Percentiles rank a stretch among this genome's conserved stretches.
phyloP scores from a whole-genome alignment of 345 rosid genomes.

The Moricandia moricandioides region DNA sequence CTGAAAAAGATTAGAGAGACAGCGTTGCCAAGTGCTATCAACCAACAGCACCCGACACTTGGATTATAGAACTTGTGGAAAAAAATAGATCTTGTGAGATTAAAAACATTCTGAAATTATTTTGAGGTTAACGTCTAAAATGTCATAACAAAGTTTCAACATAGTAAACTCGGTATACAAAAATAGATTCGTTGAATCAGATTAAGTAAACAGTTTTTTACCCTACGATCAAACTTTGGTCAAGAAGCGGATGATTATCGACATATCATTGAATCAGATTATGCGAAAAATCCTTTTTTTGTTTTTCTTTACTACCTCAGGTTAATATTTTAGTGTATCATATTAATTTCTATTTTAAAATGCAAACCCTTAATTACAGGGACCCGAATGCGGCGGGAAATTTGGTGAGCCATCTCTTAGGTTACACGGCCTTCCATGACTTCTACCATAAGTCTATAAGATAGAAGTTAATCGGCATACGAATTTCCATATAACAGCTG shows the following conservation, averaged over 20 bases:
- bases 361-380: constrained; percentile 25
- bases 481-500: background rate
- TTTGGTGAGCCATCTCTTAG: background rate
- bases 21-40: no score
- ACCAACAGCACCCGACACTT: no score
- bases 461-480: background rate
- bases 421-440: constrained; percentile 12
- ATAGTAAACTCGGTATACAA: background rate
- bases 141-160: background rate
- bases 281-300: no score
- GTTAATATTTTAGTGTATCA: background rate
- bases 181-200: no score
- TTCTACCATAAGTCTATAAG: background rate
- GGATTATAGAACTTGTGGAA: background rate
- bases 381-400: constrained; percentile 13
- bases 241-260: no score
- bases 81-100: background rate
- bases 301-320: background rate
- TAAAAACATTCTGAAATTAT: background rate
- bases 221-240: no score
- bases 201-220: no score
- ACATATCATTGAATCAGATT: no score
- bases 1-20: no score
- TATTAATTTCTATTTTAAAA: background rate
- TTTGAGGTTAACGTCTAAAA: background rate